Evolutionary conservation across 2,329 filamentous ascomycete genomes (phyloP).

Genomic region (Sphaerulina vaccinii): DNA sequence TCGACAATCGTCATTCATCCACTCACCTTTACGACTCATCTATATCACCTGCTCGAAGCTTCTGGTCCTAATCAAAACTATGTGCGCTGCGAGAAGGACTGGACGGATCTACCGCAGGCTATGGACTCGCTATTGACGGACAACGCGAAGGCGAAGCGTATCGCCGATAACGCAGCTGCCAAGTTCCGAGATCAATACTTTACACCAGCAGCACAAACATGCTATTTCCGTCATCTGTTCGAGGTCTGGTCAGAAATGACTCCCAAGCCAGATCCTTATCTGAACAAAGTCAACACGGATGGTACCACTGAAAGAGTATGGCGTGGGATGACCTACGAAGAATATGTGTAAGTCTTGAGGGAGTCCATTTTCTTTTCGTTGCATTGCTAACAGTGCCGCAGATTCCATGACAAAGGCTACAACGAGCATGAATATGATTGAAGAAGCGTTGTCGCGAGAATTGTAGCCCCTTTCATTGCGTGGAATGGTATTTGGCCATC

Average conservation of each 20-base stretch:
- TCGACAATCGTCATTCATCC: slow-evolving; percentile 34
- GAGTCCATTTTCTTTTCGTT: not conserved
- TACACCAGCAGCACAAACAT: slow-evolving; percentile 33
- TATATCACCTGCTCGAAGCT: slow-evolving; percentile 33
- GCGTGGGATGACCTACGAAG: slow-evolving; percentile 33
- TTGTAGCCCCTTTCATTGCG: not conserved
- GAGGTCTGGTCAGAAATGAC: slow-evolving; percentile 34
- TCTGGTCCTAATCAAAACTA: slow-evolving; percentile 35
- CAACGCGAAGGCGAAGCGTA: slow-evolving; percentile 26
- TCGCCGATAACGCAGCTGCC: slow-evolving; percentile 28
- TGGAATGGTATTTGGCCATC: no score
- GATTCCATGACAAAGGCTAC: slow-evolving; percentile 21
- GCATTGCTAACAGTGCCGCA: slow-evolving; percentile 1
- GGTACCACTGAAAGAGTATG: slow-evolving; percentile 25
- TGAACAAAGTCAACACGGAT: slow-evolving; percentile 16
- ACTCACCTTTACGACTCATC: slow-evolving; percentile 35
- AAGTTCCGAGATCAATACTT: slow-evolving; percentile 29
- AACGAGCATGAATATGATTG: slow-evolving; percentile 12
- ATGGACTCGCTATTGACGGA: slow-evolving; percentile 31
- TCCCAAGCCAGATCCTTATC: slow-evolving; percentile 28
- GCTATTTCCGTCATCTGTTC: slow-evolving; percentile 37
- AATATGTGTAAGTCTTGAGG: slow-evolving; percentile 28
- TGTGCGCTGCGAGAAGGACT: slow-evolving; percentile 34
- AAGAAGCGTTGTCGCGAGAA: not conserved
- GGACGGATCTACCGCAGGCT: slow-evolving; percentile 30